These are phyloP conservation scores for Leccinum variicolor DNA, from an alignment of 768 basidiomycete species.

Conservation along the genomic window DNA sequence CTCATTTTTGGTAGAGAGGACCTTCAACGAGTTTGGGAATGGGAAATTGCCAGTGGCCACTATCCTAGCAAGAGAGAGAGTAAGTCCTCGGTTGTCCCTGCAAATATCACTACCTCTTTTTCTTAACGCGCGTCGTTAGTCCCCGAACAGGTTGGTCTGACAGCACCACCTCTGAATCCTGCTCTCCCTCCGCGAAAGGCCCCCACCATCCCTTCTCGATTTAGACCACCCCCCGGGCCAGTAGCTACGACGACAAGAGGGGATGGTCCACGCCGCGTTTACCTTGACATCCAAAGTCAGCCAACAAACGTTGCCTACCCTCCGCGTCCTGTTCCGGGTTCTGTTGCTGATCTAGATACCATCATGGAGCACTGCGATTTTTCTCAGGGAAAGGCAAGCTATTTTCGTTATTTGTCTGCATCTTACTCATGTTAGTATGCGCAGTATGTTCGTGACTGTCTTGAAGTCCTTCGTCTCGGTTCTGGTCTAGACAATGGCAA, in stretches of 20 bases:
- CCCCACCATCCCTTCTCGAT: conserved; percentile 44
- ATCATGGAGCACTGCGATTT: conserved; percentile 95
- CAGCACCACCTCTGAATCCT: conserved; percentile 60
- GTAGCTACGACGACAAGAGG: conserved; percentile 62
- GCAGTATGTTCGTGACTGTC: conserved; percentile 95
- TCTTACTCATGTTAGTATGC: conserved; percentile 10
- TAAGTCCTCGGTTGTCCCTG: conserved; percentile 37
- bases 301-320: conserved; percentile 75
- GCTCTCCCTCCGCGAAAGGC: conserved; percentile 59
- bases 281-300: conserved; percentile 64
- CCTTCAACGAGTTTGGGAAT: conserved; percentile 88
- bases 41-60: conserved; percentile 93
- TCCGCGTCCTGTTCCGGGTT: conserved; percentile 80
- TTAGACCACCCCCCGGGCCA: conserved; percentile 43
- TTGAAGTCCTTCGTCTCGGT: conserved; percentile 91
- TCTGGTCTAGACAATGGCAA: conserved; percentile 83
- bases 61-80: conserved; percentile 81
- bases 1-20: conserved; percentile 76
- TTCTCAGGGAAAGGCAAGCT: conserved; percentile 62
- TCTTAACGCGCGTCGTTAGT: conserved; percentile 40
- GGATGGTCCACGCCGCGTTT: conserved; percentile 73
- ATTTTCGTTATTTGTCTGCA: not conserved
- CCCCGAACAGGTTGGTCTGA: conserved; percentile 64
- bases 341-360: conserved; percentile 83
- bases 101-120: not conserved